phyloP scores from a whole-genome alignment of 345 rosid species.

The Melaleuca quinquenervia region DNA sequence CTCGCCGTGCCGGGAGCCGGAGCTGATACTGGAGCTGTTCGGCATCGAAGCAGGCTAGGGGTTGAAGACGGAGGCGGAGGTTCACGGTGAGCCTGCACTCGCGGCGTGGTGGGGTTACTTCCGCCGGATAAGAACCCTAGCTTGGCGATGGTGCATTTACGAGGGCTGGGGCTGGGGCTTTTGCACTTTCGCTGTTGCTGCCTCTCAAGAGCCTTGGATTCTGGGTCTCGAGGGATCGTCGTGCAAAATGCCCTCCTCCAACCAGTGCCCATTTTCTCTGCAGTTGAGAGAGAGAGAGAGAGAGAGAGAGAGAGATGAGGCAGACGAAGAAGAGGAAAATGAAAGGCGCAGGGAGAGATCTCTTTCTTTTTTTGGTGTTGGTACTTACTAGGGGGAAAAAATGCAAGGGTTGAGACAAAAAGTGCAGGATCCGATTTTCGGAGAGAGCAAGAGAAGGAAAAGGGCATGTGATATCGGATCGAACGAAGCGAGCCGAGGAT shows the following conservation, averaged over 20 bases:
- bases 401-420: constrained; percentile 32
- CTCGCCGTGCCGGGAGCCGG: background rate
- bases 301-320: background rate
- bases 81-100: background rate
- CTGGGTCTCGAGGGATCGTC: constrained; percentile 52
- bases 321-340: background rate
- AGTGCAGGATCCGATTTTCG: constrained; percentile 6
- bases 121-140: background rate
- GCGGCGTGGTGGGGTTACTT: background rate
- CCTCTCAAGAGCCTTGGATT: background rate
- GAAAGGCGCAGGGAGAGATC: constrained; percentile 3
- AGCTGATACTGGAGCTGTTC: background rate
- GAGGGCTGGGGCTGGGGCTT: background rate
- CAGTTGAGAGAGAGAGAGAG: background rate
- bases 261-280: constrained; percentile 61
- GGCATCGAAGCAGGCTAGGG: background rate
- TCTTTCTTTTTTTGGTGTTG: constrained; percentile 3
- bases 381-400: constrained; percentile 5
- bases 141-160: background rate
- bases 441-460: background rate
- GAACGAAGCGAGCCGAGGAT: background rate
- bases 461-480: constrained; percentile 7
- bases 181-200: background rate
- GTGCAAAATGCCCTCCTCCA: constrained; percentile 99
- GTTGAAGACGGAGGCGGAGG: background rate